These are phyloP conservation scores for Acidiella bohemica DNA, from an alignment of 495 filamentous ascomycete species.

Conservation along the genomic window DNA sequence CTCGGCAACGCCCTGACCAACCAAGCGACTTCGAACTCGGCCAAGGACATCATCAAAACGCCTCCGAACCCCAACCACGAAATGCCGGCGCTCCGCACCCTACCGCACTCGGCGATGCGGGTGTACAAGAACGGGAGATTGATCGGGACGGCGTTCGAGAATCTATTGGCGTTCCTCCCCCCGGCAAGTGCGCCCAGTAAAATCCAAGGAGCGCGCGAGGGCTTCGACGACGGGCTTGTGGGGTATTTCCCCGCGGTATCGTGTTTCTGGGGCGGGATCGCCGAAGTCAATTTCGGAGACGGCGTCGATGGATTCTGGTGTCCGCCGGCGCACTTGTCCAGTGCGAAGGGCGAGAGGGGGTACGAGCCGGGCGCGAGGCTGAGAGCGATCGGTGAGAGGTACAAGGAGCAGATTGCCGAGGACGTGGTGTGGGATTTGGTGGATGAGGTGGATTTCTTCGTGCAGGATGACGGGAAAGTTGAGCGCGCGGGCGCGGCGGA, in stretches of 20 bases:
- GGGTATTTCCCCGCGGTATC: constrained; percentile 93
- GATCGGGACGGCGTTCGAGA: constrained; percentile 77
- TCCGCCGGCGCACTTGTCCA: constrained; percentile 46
- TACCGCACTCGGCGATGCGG: constrained; percentile 74
- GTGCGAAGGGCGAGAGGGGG: constrained; percentile 6
- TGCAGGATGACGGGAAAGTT: constrained; percentile 43
- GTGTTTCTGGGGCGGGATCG: constrained; percentile 80
- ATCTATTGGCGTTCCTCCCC: constrained; percentile 82
- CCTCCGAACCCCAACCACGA: constrained; percentile 57
- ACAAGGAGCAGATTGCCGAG: constrained; percentile 89
- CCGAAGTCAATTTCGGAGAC: constrained; percentile 74
- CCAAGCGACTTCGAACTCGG: constrained; percentile 29
- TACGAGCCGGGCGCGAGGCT: constrained; percentile 9
- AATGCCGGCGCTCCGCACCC: constrained; percentile 57
- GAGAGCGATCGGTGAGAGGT: constrained; percentile 57
- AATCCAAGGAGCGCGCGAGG: constrained; percentile 62
- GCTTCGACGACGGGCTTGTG: constrained; percentile 80
- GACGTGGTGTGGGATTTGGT: constrained; percentile 84
- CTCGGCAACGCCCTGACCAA: constrained; percentile 22
- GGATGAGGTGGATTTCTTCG: constrained; percentile 77
- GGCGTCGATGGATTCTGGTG: constrained; percentile 72
- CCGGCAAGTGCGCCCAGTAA: constrained; percentile 69
- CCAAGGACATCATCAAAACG: constrained; percentile 36
- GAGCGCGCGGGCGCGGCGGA: not conserved
- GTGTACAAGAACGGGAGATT: constrained; percentile 83